These are phyloP conservation scores for Penicillium thymicola DNA, from an alignment of 2,329 filamentous ascomycete species.

Conservation along the genomic window DNA sequence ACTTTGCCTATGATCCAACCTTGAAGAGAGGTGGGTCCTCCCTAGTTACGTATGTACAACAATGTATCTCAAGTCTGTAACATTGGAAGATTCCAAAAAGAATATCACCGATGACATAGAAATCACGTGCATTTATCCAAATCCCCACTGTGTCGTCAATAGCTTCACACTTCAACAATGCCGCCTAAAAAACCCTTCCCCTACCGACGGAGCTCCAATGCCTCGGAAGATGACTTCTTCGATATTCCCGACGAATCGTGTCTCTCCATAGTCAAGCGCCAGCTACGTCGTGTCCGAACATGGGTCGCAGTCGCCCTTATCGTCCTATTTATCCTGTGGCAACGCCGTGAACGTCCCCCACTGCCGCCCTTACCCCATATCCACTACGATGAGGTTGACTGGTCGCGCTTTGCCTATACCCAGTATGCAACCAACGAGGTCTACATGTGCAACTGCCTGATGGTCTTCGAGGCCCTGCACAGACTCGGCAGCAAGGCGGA, in stretches of 20 bases:
- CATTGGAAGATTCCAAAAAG: neutral
- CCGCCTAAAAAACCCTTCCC: slow-evolving; percentile 19
- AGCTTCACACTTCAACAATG: slow-evolving; percentile 10
- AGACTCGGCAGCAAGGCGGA: slow-evolving; percentile 40
- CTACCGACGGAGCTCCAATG: slow-evolving; percentile 29
- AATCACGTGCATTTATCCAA: slow-evolving; percentile 1
- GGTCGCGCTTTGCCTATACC: slow-evolving; percentile 44
- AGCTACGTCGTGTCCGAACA: slow-evolving; percentile 32
- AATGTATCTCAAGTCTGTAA: neutral
- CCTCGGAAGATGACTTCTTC: slow-evolving; percentile 36
- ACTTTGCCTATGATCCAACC: neutral
- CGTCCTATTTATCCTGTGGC: slow-evolving; percentile 27
- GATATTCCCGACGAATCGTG: slow-evolving; percentile 36
- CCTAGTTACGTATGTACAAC: too few species aligned
- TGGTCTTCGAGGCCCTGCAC: slow-evolving; percentile 43
- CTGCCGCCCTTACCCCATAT: slow-evolving; percentile 25
- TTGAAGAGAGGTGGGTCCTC: neutral
- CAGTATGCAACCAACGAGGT: slow-evolving; percentile 43
- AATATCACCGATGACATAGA: neutral
- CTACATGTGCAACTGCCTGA: slow-evolving; percentile 44
- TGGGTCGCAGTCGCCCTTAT: slow-evolving; percentile 28
- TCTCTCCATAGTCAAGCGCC: slow-evolving; percentile 29
- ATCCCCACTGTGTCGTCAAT: neutral
- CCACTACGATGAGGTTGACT: slow-evolving; percentile 36
- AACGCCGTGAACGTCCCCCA: slow-evolving; percentile 19